Conservation (phyloP, 177 flowering plant genomes). For the Vitis hybrid region DNA sequence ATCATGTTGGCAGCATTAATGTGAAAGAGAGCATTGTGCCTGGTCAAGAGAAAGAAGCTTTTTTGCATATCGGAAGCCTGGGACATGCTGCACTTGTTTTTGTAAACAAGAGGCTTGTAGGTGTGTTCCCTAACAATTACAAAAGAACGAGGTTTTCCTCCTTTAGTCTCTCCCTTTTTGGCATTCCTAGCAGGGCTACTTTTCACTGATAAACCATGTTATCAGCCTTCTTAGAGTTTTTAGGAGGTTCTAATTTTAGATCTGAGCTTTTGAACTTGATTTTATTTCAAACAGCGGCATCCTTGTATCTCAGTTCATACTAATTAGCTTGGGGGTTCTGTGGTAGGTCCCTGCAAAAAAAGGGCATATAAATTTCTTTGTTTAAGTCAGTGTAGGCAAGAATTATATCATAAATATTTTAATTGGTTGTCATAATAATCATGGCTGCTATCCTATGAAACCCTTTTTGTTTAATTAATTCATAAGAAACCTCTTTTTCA, state of each 20-base stretch:
- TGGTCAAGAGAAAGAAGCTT: conserved; percentile 26
- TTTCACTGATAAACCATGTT: background rate
- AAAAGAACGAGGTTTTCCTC: background rate
- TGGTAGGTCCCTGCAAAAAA: background rate
- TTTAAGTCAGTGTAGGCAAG: background rate
- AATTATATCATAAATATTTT: background rate
- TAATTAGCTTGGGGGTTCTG: background rate
- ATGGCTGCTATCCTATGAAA: background rate
- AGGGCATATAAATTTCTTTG: background rate
- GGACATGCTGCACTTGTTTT: conserved; percentile 66
- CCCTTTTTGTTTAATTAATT: background rate
- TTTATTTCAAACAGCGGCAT: background rate
- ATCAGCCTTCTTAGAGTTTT: too few relatives aligned
- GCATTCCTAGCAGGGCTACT: background rate
- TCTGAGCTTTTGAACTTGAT: background rate
- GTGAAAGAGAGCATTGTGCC: conserved; percentile 23
- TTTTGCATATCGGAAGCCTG: conserved; percentile 43
- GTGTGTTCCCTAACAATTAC: conserved; percentile 22
- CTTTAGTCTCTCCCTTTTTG: background rate
- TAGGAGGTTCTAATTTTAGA: background rate
- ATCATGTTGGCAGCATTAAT: conserved; percentile 29
- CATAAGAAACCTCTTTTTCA: background rate
- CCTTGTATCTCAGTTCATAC: background rate
- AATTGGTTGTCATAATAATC: background rate
- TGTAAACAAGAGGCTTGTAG: conserved; percentile 46